Percentiles rank a stretch among this genome's conserved stretches.
Evolutionary conservation across 1,139 yeast genomes (phyloP).

Genomic region (Lodderomyces metapsilosis): DNA sequence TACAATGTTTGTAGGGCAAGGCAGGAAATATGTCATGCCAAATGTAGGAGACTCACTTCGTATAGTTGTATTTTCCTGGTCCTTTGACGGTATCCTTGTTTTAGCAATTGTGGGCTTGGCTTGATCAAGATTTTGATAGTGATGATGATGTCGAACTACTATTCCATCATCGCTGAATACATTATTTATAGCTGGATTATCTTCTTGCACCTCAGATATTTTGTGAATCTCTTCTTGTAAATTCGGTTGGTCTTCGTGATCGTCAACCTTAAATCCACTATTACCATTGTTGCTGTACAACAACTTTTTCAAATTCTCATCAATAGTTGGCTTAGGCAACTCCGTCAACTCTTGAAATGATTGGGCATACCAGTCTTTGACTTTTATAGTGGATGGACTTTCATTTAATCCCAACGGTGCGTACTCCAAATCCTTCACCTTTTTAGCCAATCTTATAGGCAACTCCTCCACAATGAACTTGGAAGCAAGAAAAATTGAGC

Average conservation of each 20-base stretch:
- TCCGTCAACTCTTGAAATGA: constrained; percentile 79
- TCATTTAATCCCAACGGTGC: constrained; percentile 74
- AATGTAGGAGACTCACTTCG: constrained; percentile 37
- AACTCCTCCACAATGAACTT: constrained; percentile 84
- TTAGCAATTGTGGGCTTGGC: constrained; percentile 3
- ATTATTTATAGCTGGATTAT: constrained; percentile 43
- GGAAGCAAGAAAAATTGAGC: constrained; percentile 78
- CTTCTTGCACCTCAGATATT: constrained; percentile 19
- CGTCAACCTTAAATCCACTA: not conserved
- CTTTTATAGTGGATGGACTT: constrained; percentile 74
- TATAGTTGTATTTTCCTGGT: constrained; percentile 12
- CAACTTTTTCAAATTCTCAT: constrained; percentile 36
- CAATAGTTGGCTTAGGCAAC: constrained; percentile 49
- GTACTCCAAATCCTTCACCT: constrained; percentile 80
- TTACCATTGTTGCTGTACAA: constrained; percentile 24
- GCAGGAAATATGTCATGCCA: constrained; percentile 59
- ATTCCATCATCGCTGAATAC: constrained; percentile 56
- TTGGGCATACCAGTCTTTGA: constrained; percentile 88
- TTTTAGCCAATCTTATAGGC: constrained; percentile 81
- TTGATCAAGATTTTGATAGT: constrained; percentile 9
- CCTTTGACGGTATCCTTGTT: constrained; percentile 7
- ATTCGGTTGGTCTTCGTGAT: constrained; percentile 9
- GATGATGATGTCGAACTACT: constrained; percentile 35
- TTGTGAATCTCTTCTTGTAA: constrained; percentile 12
- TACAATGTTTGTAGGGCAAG: constrained; percentile 49